These are phyloP conservation scores for Fraxinus quadrangulata DNA, from an alignment of 257 asterid species.

Conservation along the genomic window DNA sequence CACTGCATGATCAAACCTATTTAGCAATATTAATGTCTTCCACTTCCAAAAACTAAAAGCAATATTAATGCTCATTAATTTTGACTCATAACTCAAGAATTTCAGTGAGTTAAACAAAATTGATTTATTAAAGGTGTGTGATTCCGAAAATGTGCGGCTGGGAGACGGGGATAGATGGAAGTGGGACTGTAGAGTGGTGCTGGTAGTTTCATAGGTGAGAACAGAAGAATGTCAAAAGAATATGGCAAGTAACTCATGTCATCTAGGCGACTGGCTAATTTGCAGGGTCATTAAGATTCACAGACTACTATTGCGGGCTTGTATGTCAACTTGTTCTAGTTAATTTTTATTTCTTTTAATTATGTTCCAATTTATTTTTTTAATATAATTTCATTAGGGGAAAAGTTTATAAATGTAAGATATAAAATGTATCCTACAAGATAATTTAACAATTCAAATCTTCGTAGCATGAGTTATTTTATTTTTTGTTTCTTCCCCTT, in stretches of 20 bases:
- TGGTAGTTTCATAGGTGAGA: too few species aligned
- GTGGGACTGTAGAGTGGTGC: not conserved
- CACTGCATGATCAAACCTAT: constrained; percentile 22
- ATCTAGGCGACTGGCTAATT: not conserved
- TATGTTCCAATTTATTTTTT: too few species aligned
- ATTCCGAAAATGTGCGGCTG: not conserved
- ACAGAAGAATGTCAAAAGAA: too few species aligned
- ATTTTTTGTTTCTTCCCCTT: too few species aligned
- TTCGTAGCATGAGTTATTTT: too few species aligned
- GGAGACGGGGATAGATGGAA: not conserved
- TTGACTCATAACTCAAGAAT: too few species aligned
- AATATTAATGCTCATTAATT: not conserved
- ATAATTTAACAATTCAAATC: too few species aligned
- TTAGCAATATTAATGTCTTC: constrained; percentile 7
- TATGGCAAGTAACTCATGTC: too few species aligned
- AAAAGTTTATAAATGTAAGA: too few species aligned
- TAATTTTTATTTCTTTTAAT: too few species aligned
- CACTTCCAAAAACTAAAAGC: not conserved
- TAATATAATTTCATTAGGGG: too few species aligned
- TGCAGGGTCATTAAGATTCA: constrained; percentile 9
- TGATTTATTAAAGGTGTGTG: not conserved
- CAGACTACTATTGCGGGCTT: not conserved
- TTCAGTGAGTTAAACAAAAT: not conserved
- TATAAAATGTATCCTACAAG: too few species aligned
- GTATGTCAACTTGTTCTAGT: not conserved